phyloP scores from a whole-genome alignment of 192 early-diverging fungal genomes.

The Coemansia sp. region DNA sequence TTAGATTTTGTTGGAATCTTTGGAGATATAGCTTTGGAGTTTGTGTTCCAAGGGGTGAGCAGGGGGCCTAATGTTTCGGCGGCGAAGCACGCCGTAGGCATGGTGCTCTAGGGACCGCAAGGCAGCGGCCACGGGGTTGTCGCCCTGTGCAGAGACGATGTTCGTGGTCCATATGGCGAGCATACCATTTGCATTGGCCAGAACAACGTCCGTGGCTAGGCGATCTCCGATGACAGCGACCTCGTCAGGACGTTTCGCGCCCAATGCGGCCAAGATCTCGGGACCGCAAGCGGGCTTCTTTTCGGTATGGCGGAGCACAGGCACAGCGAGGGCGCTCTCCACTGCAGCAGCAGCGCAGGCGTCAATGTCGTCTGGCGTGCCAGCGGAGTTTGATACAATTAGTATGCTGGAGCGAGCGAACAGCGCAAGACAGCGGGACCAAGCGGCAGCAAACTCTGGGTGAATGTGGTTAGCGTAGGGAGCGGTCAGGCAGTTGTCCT shows the following conservation, averaged over 20 bases:
- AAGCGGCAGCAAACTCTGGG: conserved; percentile 66
- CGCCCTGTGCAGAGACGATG: conserved; percentile 68
- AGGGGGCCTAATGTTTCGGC: background rate
- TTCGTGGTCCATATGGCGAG: conserved; percentile 64
- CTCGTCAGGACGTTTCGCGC: conserved; percentile 24
- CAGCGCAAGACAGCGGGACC: conserved; percentile 56
- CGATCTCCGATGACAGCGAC: conserved; percentile 86
- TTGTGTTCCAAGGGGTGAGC: background rate
- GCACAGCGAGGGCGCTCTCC: conserved; percentile 44
- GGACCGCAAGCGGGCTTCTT: conserved; percentile 75
- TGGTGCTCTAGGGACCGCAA: conserved; percentile 26
- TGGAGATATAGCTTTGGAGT: no score
- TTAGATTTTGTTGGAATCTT: no score
- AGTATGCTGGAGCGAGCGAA: conserved; percentile 64
- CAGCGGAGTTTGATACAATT: conserved; percentile 91
- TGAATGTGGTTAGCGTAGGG: conserved; percentile 72
- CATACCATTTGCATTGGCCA: conserved; percentile 74
- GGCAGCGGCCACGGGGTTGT: conserved; percentile 65
- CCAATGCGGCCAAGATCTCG: conserved; percentile 55
- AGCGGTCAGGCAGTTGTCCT: conserved; percentile 91
- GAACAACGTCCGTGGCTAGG: conserved; percentile 77
- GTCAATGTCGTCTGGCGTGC: conserved; percentile 68
- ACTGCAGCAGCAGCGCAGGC: conserved; percentile 40
- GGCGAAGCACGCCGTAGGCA: conserved; percentile 2
- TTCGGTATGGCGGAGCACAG: conserved; percentile 55